Conservation (phyloP, 768 basidiomycete genomes). For the Tricholoma sp. region DNA sequence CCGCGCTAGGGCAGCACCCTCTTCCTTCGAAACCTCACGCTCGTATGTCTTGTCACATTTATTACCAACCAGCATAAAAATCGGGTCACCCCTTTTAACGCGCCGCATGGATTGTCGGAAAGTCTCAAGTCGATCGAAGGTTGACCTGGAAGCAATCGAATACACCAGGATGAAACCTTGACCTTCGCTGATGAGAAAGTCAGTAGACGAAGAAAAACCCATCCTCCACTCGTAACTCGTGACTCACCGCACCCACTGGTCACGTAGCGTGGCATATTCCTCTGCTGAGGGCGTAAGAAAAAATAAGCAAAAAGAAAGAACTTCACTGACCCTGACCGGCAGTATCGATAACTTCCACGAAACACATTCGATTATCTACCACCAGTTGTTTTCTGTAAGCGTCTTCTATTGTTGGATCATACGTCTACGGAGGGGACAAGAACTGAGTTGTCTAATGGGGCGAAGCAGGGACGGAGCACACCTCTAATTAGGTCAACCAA, state of each 20-base stretch:
- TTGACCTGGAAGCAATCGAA: slow-evolving; percentile 90
- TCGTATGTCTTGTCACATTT: slow-evolving; percentile 91
- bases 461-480: slow-evolving; percentile 22
- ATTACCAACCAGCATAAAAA: slow-evolving; percentile 95
- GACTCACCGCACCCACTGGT: slow-evolving; percentile 95
- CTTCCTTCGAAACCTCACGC: slow-evolving; percentile 87
- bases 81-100: slow-evolving; percentile 79
- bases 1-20: slow-evolving; percentile 77
- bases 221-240: slow-evolving; percentile 24
- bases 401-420: slow-evolving; percentile 98
- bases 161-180: slow-evolving; percentile 98
- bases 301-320: slow-evolving; percentile 12
- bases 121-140: slow-evolving; percentile 85
- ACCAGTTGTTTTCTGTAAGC: slow-evolving; percentile 94
- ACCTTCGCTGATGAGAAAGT: slow-evolving; percentile 61
- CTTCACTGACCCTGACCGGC: slow-evolving; percentile 83
- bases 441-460: slow-evolving; percentile 9
- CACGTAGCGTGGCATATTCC: slow-evolving; percentile 94
- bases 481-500: slow-evolving; percentile 42
- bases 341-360: slow-evolving; percentile 95
- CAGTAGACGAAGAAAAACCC: slow-evolving; percentile 8
- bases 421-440: slow-evolving; percentile 52
- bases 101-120: slow-evolving; percentile 88
- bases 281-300: slow-evolving; percentile 42
- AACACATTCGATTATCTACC: slow-evolving; percentile 93